Conservation (phyloP, 495 filamentous ascomycete genomes). For the Parachaetomium inaequale region DNA sequence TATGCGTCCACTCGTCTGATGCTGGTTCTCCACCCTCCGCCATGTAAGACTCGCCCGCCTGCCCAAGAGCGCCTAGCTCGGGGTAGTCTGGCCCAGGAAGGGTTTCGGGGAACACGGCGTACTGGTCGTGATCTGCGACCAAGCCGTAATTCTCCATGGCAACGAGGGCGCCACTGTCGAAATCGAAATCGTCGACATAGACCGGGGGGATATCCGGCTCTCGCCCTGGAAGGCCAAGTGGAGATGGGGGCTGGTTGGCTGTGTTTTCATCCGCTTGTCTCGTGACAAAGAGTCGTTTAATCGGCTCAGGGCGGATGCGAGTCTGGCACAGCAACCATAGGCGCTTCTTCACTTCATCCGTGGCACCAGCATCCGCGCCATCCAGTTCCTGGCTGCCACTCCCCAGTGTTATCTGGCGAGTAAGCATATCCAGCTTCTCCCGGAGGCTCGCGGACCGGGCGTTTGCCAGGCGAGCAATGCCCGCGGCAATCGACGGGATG, state of each 20-base stretch:
- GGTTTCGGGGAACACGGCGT: not conserved
- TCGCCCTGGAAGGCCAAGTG: not conserved
- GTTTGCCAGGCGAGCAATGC: conserved; percentile 25
- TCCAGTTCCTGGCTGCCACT: not conserved
- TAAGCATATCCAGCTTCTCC: conserved; percentile 20
- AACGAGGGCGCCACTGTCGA: no score
- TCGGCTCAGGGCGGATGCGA: conserved; percentile 19
- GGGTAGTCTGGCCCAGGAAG: not conserved
- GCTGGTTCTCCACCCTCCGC: not conserved
- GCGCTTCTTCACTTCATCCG: conserved; percentile 12
- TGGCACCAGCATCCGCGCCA: not conserved
- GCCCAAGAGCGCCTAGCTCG: not conserved
- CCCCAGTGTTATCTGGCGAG: not conserved
- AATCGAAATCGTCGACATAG: not conserved
- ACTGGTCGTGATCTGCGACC: not conserved
- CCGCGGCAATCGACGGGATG: conserved; percentile 23
- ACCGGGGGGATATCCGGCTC: not conserved
- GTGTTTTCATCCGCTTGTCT: not conserved
- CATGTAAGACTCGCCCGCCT: not conserved
- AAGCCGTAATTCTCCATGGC: not conserved
- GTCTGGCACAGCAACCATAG: conserved; percentile 32
- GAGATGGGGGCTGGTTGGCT: not conserved
- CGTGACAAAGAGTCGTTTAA: conserved; percentile 1
- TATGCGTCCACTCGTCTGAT: not conserved
- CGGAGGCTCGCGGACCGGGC: conserved; percentile 26